Percentiles rank a stretch among this genome's conserved stretches.
These are phyloP conservation scores for Cutaneotrichosporon dermatis DNA, from an alignment of 1,284 basidiomycete species.

Conservation along the genomic window DNA sequence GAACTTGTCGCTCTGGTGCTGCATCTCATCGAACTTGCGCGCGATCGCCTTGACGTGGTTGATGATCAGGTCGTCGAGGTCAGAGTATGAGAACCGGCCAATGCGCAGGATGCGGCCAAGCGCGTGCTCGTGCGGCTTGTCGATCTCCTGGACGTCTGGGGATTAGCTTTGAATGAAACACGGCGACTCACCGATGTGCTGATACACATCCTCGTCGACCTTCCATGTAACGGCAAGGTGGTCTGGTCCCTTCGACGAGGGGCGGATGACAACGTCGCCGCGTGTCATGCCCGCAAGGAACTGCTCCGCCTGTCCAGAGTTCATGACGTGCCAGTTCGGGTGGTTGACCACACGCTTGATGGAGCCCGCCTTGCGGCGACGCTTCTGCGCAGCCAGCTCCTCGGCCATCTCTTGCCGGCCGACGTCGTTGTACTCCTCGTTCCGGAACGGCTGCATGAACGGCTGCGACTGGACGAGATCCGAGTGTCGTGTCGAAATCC, in stretches of 20 bases:
- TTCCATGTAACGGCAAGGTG: constrained; percentile 99
- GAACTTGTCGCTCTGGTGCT: constrained; percentile 87
- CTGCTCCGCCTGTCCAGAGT: constrained; percentile 81
- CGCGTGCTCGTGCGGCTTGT: constrained; percentile 63
- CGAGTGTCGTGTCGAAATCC: constrained; percentile 67
- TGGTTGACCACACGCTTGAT: constrained; percentile 90
- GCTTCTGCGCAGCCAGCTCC: constrained; percentile 70
- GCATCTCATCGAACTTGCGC: constrained; percentile 88
- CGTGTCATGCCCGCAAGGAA: constrained; percentile 85
- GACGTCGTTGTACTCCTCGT: constrained; percentile 38
- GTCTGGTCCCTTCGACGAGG: constrained; percentile 87
- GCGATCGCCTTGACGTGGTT: constrained; percentile 95
- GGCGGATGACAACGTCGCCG: constrained; percentile 92
- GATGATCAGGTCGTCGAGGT: constrained; percentile 96
- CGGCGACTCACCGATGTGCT: constrained; percentile 66
- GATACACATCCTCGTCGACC: constrained; percentile 92
- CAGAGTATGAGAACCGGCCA: constrained; percentile 76
- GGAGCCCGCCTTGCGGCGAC: constrained; percentile 70
- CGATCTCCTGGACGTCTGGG: constrained; percentile 70
- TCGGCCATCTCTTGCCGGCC: constrained; percentile 62
- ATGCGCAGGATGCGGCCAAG: constrained; percentile 71
- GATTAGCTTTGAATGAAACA: neutral
- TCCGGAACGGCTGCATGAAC: constrained; percentile 39
- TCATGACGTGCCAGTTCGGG: constrained; percentile 97
- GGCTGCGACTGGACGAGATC: constrained; percentile 56